These are phyloP conservation scores for Botrytis tulipae DNA, from an alignment of 2,329 filamentous ascomycete genomes.

Conservation along the genomic window DNA sequence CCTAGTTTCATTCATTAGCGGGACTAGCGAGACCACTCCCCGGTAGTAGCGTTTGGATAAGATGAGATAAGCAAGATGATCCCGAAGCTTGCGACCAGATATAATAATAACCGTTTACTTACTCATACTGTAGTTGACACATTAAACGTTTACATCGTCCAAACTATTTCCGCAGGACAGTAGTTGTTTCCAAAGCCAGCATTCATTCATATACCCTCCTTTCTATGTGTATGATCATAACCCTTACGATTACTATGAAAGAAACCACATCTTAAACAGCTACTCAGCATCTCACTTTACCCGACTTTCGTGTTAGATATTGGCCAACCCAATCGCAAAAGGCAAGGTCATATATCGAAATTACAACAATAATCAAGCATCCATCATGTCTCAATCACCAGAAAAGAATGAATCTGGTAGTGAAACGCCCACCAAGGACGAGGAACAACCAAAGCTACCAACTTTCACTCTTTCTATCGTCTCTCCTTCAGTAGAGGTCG, in stretches of 20 bases:
- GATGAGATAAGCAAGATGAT: constrained; percentile 8
- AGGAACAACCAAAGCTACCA: constrained; percentile 28
- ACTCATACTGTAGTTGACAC: neutral
- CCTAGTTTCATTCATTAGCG: neutral
- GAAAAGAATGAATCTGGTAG: constrained; percentile 15
- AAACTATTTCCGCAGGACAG: neutral
- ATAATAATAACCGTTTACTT: neutral
- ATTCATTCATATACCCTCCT: neutral
- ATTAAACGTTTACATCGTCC: neutral
- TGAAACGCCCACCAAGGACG: constrained; percentile 27
- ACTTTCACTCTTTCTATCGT: constrained; percentile 57
- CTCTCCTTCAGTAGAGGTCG: constrained; percentile 56
- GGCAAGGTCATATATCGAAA: neutral
- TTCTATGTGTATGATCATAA: neutral
- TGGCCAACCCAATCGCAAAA: neutral
- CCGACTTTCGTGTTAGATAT: neutral
- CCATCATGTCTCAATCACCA: constrained; percentile 29
- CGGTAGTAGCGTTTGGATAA: neutral
- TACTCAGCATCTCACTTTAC: neutral
- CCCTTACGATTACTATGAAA: constrained; percentile 2
- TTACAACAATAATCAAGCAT: neutral
- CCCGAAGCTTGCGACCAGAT: constrained; percentile 7
- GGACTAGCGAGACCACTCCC: neutral
- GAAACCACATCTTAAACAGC: constrained; percentile 6
- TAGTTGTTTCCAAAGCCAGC: neutral